Percentiles rank a stretch among this genome's conserved stretches.
Evolutionary conservation across 2,329 filamentous ascomycete species (phyloP).

Genomic region (Aspergillus fischeri): DNA sequence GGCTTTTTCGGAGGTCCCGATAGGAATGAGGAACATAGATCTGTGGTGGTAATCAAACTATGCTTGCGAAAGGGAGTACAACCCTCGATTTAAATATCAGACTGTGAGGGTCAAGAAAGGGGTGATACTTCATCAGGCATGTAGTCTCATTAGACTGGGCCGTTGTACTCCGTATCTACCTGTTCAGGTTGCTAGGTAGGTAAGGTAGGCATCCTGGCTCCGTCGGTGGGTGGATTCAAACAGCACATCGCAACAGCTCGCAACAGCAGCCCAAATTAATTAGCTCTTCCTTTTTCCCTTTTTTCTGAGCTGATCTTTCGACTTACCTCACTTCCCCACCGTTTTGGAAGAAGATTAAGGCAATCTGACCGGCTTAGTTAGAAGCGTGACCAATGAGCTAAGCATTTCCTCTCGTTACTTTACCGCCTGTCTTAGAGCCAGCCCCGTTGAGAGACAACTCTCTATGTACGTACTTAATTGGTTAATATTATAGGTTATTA

Average conservation of each 20-base stretch:
- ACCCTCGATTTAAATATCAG: slow-evolving; percentile 15
- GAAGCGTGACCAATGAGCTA: neutral
- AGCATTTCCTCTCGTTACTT: neutral
- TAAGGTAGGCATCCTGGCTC: neutral
- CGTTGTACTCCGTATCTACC: slow-evolving; percentile 7
- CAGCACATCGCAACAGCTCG: neutral
- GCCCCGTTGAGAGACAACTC: neutral
- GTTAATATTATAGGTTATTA: neutral
- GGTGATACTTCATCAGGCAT: slow-evolving; percentile 12
- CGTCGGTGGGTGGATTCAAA: neutral
- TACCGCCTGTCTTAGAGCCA: neutral
- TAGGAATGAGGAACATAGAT: neutral
- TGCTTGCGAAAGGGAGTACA: slow-evolving; percentile 5
- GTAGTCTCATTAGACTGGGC: slow-evolving; percentile 14
- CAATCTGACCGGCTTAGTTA: neutral
- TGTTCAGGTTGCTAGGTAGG: neutral
- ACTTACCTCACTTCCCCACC: neutral
- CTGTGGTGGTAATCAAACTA: neutral
- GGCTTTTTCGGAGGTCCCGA: neutral
- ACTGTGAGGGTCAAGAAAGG: slow-evolving; percentile 11
- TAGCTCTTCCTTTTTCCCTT: neutral
- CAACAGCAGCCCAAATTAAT: neutral
- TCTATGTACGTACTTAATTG: neutral
- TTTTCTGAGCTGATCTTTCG: neutral
- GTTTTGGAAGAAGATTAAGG: neutral